phyloP scores from a whole-genome alignment of 1,139 yeast species.

The Saccharomycopsis hybrid region DNA sequence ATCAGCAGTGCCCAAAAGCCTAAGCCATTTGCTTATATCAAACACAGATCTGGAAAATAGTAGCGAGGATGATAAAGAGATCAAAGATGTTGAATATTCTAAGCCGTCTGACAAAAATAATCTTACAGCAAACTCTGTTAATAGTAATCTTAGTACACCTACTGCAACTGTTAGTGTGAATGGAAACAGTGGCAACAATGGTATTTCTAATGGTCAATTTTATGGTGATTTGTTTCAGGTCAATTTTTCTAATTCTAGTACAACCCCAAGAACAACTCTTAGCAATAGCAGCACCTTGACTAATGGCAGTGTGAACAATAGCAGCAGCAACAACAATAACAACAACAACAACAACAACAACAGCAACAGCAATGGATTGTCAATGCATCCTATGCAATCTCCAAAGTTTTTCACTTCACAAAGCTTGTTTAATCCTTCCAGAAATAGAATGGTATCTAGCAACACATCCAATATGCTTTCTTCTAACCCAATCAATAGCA shows the following conservation, averaged over 20 bases:
- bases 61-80: neutral
- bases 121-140: neutral
- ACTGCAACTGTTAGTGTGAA: too few species aligned
- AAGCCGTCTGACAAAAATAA: slow-evolving; percentile 3
- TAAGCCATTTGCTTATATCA: slow-evolving; percentile 37
- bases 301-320: slow-evolving; percentile 3
- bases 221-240: slow-evolving; percentile 11
- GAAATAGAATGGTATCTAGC: too few species aligned
- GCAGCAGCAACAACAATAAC: neutral
- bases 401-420: neutral
- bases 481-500: too few species aligned
- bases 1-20: slow-evolving; percentile 43
- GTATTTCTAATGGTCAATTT: slow-evolving; percentile 18
- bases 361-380: neutral
- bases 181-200: neutral
- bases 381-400: neutral
- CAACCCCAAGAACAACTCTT: neutral
- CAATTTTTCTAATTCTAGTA: neutral
- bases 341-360: neutral
- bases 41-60: too few species aligned
- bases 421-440: neutral
- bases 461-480: neutral
- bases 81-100: neutral
- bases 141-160: too few species aligned
- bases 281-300: neutral